Evolutionary conservation across 2,329 filamentous ascomycete species (phyloP).

Genomic region (Fusarium sp.): DNA sequence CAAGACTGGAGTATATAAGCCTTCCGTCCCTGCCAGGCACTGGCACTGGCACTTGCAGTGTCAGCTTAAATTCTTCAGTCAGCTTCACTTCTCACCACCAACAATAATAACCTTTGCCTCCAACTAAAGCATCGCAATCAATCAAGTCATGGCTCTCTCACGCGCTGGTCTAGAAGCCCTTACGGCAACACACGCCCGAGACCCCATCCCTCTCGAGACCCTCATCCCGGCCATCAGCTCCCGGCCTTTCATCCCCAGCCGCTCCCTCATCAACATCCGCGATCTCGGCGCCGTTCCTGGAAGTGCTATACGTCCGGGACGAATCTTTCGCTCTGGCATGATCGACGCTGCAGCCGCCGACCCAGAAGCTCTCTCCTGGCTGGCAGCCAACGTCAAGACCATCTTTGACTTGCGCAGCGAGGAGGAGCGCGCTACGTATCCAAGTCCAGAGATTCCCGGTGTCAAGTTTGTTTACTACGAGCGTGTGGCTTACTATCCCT

Average conservation of each 20-base stretch:
- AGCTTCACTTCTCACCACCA: neutral
- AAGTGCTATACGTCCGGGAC: slow-evolving; percentile 59
- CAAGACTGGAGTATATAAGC: neutral
- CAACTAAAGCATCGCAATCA: neutral
- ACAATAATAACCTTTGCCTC: neutral
- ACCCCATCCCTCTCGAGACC: slow-evolving; percentile 56
- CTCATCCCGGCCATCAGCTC: slow-evolving; percentile 57
- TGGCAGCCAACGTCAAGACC: slow-evolving; percentile 58
- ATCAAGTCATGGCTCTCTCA: slow-evolving; percentile 43
- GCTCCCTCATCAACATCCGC: slow-evolving; percentile 67
- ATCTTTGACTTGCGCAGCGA: slow-evolving; percentile 68
- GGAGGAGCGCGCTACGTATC: slow-evolving; percentile 59
- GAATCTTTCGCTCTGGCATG: slow-evolving; percentile 64
- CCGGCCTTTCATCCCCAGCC: slow-evolving; percentile 64
- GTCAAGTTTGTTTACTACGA: slow-evolving; percentile 64
- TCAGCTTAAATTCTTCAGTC: neutral
- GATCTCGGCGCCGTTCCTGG: slow-evolving; percentile 64
- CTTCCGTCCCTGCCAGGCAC: neutral
- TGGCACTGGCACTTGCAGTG: slow-evolving; percentile 6
- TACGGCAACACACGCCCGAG: slow-evolving; percentile 59
- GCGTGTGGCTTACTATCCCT: slow-evolving; percentile 54
- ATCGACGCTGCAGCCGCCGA: slow-evolving; percentile 54
- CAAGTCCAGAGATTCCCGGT: slow-evolving; percentile 62
- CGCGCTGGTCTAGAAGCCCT: slow-evolving; percentile 55
- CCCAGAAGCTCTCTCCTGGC: slow-evolving; percentile 54